Conservation (phyloP, 202 grass and related monocot genomes). For the Schoenoplectus tabernaemontani region DNA sequence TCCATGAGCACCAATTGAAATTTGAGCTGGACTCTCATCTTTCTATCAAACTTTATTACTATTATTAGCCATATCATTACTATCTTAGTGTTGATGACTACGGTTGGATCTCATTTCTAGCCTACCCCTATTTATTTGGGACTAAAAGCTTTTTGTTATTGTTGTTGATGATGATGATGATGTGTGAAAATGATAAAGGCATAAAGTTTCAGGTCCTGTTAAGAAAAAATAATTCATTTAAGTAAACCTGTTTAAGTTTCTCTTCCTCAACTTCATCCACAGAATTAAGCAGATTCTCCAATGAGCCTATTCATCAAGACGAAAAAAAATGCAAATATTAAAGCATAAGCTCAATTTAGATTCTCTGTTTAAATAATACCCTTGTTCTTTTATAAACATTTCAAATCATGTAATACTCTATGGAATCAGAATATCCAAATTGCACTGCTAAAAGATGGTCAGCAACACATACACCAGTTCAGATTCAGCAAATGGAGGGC, state of each 20-base stretch:
- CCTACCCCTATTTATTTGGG: no score
- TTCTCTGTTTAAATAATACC: background rate
- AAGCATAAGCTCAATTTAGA: background rate
- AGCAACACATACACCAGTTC: background rate
- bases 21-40: no score
- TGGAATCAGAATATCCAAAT: background rate
- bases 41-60: no score
- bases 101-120: no score
- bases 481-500: background rate
- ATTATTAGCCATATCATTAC: no score
- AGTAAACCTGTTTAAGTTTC: conserved; percentile 58
- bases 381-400: background rate
- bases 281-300: conserved; percentile 75
- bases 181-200: background rate
- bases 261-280: conserved; percentile 71
- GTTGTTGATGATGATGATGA: no score
- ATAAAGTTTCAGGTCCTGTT: background rate
- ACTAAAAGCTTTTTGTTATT: no score
- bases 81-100: no score
- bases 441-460: background rate
- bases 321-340: background rate
- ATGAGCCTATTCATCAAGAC: conserved; percentile 45
- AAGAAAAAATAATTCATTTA: background rate
- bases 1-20: no score
- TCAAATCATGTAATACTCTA: background rate